These are phyloP conservation scores for Mycena vulgaris DNA, from an alignment of 768 basidiomycete species.

Conservation along the genomic window DNA sequence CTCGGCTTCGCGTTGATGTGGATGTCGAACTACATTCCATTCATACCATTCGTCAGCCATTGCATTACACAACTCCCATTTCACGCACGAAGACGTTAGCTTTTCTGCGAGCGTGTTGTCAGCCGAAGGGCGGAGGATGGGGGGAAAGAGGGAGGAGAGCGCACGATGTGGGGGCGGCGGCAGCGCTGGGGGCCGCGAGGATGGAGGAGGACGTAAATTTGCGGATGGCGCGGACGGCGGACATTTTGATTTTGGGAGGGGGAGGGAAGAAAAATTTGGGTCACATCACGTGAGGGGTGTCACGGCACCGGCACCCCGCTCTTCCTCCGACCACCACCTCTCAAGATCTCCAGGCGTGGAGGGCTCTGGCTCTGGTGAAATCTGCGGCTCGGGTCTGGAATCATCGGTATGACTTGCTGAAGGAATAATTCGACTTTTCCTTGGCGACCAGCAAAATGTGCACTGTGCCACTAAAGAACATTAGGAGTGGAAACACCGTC, in stretches of 20 bases:
- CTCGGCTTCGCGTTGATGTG: conserved; percentile 54
- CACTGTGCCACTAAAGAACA: too few species aligned
- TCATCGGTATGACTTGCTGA: too few species aligned
- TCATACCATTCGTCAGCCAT: not conserved
- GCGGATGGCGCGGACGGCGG: conserved; percentile 40
- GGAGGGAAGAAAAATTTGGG: conserved; percentile 44
- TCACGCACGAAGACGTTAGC: conserved; percentile 33
- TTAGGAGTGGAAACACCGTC: too few species aligned
- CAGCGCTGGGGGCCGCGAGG: conserved; percentile 15
- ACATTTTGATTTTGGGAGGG: conserved; percentile 40
- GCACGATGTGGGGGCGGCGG: not conserved
- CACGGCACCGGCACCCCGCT: not conserved
- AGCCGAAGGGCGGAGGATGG: not conserved
- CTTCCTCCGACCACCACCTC: too few species aligned
- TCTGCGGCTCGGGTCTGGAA: too few species aligned
- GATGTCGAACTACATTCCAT: conserved; percentile 86
- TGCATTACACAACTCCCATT: not conserved
- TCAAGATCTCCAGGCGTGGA: too few species aligned
- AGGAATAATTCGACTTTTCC: too few species aligned
- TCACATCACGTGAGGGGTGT: not conserved
- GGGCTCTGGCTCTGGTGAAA: too few species aligned
- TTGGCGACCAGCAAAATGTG: too few species aligned
- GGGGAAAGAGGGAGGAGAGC: not conserved
- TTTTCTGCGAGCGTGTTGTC: not conserved
- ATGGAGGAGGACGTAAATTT: conserved; percentile 33